Evolutionary conservation across 495 filamentous ascomycete genomes (phyloP), one percentile per base, ranked within the genome.

Genomic region (Rhypophila decipiens): DNA sequence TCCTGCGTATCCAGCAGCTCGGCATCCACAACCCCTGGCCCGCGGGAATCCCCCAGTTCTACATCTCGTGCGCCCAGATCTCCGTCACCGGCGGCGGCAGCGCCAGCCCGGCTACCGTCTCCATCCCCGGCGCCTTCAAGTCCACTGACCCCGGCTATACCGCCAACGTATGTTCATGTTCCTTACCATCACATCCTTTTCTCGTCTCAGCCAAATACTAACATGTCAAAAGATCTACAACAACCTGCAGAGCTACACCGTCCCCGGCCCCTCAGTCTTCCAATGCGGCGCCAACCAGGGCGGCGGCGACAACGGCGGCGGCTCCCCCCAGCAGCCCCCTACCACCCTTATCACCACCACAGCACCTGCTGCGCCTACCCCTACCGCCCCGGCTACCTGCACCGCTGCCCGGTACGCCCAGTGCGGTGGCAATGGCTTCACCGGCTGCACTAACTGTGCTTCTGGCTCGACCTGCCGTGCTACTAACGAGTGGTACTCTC

Each of bases 1-100:
- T 85, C 24, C 56, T 84, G 39, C 69, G 82, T 3, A 77, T 78
- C 45, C 78, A 84, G 58, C 69, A 71, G 22, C 69, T 84, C n/a
- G 80, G 67, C 24, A 75, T 82, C 60, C 78, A 83, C 67, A 82
- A 82, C 58, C 60, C 60, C 18, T 64, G 53, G 50, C 76, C 76
- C 13, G 70, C 68, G 10, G 66, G 55, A 23, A 71, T 65, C 19
- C 74, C 65, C 31, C 70, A 73, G 57, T 82, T 78, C 60, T 82
- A 82, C 54, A 65, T 82, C 53, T 58, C 60, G 34, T 85, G 82
- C 54, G 79, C 74, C 10, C 82, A 84, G 50, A 46, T 85, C 54
- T 77, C 66, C 17, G 73, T 85, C 42, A 70, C 64, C 7, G 74
- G 74, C 15, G 73, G 76, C 22, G 80, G 79, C 27, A 72, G 50